Percentiles rank a stretch among this genome's conserved stretches.
These are phyloP conservation scores for Cryptococcus jaspeensis DNA, from an alignment of 1,284 basidiomycete species.

Conservation along the genomic window DNA sequence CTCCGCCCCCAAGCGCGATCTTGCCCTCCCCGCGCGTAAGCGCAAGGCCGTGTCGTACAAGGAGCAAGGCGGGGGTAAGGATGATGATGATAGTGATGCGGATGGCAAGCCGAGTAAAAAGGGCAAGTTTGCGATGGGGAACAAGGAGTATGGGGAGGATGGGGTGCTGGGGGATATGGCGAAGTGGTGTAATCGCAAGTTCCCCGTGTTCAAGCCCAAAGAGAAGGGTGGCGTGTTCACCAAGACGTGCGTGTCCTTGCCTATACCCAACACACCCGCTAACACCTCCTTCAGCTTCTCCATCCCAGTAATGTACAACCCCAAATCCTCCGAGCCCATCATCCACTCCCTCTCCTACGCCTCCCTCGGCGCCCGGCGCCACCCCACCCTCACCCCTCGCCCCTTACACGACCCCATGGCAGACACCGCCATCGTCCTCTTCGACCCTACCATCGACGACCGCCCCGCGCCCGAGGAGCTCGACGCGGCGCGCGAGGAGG, in stretches of 20 bases:
- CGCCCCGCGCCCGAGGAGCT: slow-evolving; percentile 72
- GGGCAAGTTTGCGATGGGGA: slow-evolving; percentile 52
- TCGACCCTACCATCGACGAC: slow-evolving; percentile 93
- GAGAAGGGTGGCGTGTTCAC: slow-evolving; percentile 64
- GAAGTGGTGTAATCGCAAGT: slow-evolving; percentile 63
- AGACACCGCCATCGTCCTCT: slow-evolving; percentile 95
- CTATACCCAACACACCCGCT: background rate
- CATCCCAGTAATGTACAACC: slow-evolving; percentile 81
- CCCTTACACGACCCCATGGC: slow-evolving; percentile 96
- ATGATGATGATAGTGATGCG: slow-evolving; percentile 54
- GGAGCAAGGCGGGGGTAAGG: slow-evolving; percentile 58
- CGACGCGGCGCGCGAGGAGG: slow-evolving; percentile 54
- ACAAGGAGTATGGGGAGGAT: slow-evolving; percentile 52
- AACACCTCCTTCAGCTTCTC: slow-evolving; percentile 61
- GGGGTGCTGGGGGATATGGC: slow-evolving; percentile 51
- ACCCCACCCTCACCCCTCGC: slow-evolving; percentile 78
- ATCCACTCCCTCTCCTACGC: slow-evolving; percentile 65
- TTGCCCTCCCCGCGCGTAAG: slow-evolving; percentile 69
- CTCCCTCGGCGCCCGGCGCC: slow-evolving; percentile 82
- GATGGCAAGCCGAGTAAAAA: slow-evolving; percentile 57
- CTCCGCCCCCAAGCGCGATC: slow-evolving; percentile 52
- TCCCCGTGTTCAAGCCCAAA: slow-evolving; percentile 80
- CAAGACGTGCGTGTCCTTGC: slow-evolving; percentile 49
- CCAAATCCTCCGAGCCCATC: slow-evolving; percentile 67
- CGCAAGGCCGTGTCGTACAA: slow-evolving; percentile 79